phyloP scores from a whole-genome alignment of 2,329 filamentous ascomycete genomes.

The Botrytis tulipae region DNA sequence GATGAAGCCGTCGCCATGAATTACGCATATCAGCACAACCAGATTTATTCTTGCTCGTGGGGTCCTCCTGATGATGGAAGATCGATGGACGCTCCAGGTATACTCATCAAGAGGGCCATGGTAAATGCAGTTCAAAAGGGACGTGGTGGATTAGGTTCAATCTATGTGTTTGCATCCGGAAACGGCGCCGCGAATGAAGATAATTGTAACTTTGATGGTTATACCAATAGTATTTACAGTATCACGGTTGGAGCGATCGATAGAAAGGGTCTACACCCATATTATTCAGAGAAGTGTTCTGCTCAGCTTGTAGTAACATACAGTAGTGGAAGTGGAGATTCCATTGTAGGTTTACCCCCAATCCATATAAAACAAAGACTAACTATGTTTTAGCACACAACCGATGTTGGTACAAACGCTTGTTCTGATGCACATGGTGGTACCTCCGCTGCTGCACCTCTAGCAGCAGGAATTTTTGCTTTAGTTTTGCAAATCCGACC shows the following conservation, averaged over 20 bases:
- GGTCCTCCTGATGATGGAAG: slow-evolving; percentile 89
- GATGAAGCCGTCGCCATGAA: slow-evolving; percentile 93
- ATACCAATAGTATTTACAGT: slow-evolving; percentile 99
- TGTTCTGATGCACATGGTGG: slow-evolving; percentile 86
- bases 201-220: slow-evolving; percentile 99
- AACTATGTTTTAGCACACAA: slow-evolving; percentile 65
- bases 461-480: slow-evolving; percentile 89
- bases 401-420: slow-evolving; percentile 79
- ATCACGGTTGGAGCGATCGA: slow-evolving; percentile 95
- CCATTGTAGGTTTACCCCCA: slow-evolving; percentile 58
- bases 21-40: slow-evolving; percentile 84
- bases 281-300: slow-evolving; percentile 95
- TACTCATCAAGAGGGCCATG: slow-evolving; percentile 87
- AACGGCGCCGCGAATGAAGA: slow-evolving; percentile 86
- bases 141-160: slow-evolving; percentile 76
- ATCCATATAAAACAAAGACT: slow-evolving; percentile 20
- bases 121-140: slow-evolving; percentile 89
- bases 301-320: slow-evolving; percentile 95
- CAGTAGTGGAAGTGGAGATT: slow-evolving; percentile 83
- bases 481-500: slow-evolving; percentile 82
- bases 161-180: slow-evolving; percentile 95
- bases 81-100: slow-evolving; percentile 90
- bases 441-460: slow-evolving; percentile 89
- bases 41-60: slow-evolving; percentile 99
- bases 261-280: slow-evolving; percentile 80